These are phyloP conservation scores for Uronychia binucleata DNA, from an alignment of 73 alveolate genomes.

Conservation along the genomic window DNA sequence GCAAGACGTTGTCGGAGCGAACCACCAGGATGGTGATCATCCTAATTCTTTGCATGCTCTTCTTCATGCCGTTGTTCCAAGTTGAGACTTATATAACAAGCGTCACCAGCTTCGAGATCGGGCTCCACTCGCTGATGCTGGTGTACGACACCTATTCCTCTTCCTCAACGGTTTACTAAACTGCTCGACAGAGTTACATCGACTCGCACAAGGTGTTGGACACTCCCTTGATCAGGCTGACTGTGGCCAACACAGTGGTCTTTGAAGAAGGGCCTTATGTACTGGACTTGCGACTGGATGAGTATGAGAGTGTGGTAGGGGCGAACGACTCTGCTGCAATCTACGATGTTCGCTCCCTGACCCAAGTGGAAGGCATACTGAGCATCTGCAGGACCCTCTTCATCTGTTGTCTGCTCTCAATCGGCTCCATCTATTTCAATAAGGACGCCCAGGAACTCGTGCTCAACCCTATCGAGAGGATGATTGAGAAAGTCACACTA, in stretches of 20 bases:
- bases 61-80: slow-evolving; percentile 34
- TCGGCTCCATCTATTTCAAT: slow-evolving; percentile 53
- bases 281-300: slow-evolving; percentile 17
- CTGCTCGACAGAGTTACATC: background rate
- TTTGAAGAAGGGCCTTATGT: background rate
- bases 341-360: background rate
- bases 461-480: slow-evolving; percentile 72
- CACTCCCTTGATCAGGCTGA: background rate
- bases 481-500: slow-evolving; percentile 66
- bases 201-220: background rate
- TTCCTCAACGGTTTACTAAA: background rate
- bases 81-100: slow-evolving; percentile 1
- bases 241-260: background rate
- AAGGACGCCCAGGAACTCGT: slow-evolving; percentile 69
- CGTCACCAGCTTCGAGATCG: slow-evolving; percentile 9
- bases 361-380: slow-evolving; percentile 6
- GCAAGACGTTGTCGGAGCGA: slow-evolving; percentile 51
- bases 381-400: slow-evolving; percentile 54
- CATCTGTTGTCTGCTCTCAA: slow-evolving; percentile 57
- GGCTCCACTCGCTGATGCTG: slow-evolving; percentile 8
- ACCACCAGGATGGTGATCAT: slow-evolving; percentile 48
- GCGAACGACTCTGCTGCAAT: background rate
- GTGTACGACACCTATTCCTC: background rate
- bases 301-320: background rate
- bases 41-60: slow-evolving; percentile 43